Evolutionary conservation across 805 yeast genomes (phyloP), one percentile per base, ranked within the genome.

Genomic region (Soucietia sequanensis): DNA sequence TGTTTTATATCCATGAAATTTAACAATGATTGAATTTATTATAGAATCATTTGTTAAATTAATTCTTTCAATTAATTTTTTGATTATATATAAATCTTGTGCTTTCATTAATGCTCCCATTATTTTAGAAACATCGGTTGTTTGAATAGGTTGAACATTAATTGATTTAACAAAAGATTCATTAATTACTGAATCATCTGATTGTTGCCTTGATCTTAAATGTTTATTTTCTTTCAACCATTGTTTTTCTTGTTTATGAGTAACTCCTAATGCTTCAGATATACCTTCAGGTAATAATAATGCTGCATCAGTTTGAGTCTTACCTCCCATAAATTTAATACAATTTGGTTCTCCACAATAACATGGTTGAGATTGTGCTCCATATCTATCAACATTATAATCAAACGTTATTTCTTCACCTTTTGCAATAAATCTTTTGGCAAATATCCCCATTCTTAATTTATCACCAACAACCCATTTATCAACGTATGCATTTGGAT

Each of bases 381-480:
- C 99, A 57, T 90, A 91, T 43, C 98, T 71, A 60, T 91, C 99
- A 22, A 93, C 98, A 52, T 91, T 91, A 60, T 91, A 91, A 54
- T 84, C 90, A 58, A 84, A 84, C 1, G 97, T 87, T 46, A 91
- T 78, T 56, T 91, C 99, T 59, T 93, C 98, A 35, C 96, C 96
- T 39, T 60, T 58, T 6, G 44, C 29, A 34, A 91, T 87, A 18
- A 70, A 60, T 43, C 95, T 69, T 47, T 84, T 84, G 33, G 97
- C 86, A 56, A 91, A 93, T 16, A 91, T 84, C 19, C 98, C 99
- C 98, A 93, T 93, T 45, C 88, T 74, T 38, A 88, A 70, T 55
- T 87, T 84, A 40, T 84, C 86, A 19, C 89, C 89, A 10, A 91
- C 98, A 12, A 90, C 93, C 99, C 99, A 91, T 65, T 91, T 91